Conservation (phyloP, 2,329 filamentous ascomycete genomes). For the Colletotrichum somersetense region DNA sequence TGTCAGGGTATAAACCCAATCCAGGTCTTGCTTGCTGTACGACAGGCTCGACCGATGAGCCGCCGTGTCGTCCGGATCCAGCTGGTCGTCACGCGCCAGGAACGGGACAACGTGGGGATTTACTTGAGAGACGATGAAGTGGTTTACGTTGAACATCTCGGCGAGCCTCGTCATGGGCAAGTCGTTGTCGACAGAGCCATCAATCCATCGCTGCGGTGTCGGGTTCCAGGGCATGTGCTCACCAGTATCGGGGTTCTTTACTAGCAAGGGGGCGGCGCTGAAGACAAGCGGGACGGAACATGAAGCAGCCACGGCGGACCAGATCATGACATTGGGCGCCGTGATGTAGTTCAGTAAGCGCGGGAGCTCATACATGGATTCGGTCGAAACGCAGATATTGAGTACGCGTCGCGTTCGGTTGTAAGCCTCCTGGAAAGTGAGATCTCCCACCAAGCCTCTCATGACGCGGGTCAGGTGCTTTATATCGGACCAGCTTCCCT, state of each 20-base stretch:
- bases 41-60: constrained; percentile 33
- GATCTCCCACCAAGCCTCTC: constrained; percentile 83
- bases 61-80: constrained; percentile 53
- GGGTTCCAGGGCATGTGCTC: constrained; percentile 87
- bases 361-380: constrained; percentile 88
- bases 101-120: constrained; percentile 96
- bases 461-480: constrained; percentile 85
- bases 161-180: constrained; percentile 89
- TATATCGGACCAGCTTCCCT: constrained; percentile 88
- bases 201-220: constrained; percentile 87
- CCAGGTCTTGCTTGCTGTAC: constrained; percentile 56
- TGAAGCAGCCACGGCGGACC: constrained; percentile 96
- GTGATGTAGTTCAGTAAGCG: constrained; percentile 92
- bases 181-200: constrained; percentile 95
- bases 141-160: constrained; percentile 98
- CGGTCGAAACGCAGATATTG: constrained; percentile 93
- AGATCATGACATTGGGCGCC: constrained; percentile 93
- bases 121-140: constrained; percentile 97
- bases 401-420: constrained; percentile 92
- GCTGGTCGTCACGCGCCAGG: constrained; percentile 78
- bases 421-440: constrained; percentile 96
- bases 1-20: constrained; percentile 76
- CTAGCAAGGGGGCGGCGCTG: constrained; percentile 80
- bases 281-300: constrained; percentile 94
- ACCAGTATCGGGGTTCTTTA: constrained; percentile 87